phyloP scores from a whole-genome alignment of 2,329 filamentous ascomycete genomes.

The Penicillium sumatraense region DNA sequence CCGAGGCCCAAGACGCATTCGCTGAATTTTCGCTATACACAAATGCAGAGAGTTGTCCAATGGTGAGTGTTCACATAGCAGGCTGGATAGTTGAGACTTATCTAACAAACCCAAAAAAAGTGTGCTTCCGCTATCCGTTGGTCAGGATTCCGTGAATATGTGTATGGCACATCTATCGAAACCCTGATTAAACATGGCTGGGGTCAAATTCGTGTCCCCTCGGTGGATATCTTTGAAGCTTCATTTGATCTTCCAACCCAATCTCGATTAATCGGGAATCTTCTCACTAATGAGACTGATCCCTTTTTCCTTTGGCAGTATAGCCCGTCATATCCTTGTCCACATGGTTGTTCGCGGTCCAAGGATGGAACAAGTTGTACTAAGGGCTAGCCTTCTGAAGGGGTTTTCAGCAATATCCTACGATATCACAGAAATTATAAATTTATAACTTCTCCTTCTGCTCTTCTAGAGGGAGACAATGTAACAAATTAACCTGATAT shows the following conservation, averaged over 20 bases:
- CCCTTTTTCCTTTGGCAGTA: slow-evolving; percentile 61
- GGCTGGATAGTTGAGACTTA: slow-evolving; percentile 6
- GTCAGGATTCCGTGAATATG: slow-evolving; percentile 60
- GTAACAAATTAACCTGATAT: no score
- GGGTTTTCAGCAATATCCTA: no score
- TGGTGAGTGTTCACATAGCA: slow-evolving; percentile 35
- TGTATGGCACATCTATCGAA: slow-evolving; percentile 59
- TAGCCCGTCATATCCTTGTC: slow-evolving; percentile 42
- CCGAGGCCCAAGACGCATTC: slow-evolving; percentile 53
- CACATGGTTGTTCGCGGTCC: slow-evolving; percentile 35
- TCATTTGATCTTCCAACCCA: slow-evolving; percentile 38
- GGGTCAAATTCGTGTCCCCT: slow-evolving; percentile 55
- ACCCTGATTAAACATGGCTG: slow-evolving; percentile 54
- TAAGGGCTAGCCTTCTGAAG: no score
- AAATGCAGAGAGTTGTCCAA: slow-evolving; percentile 62
- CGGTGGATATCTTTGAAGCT: slow-evolving; percentile 50
- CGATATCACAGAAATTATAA: no score
- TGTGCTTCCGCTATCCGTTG: slow-evolving; percentile 62
- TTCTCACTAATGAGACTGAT: slow-evolving; percentile 60
- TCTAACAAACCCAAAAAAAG: slow-evolving; percentile 25
- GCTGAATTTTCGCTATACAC: slow-evolving; percentile 58
- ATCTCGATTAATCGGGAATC: slow-evolving; percentile 49
- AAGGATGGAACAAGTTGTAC: slow-evolving; percentile 3
- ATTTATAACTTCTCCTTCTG: no score
- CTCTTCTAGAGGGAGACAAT: no score